Conservation (phyloP, 2,329 filamentous ascomycete species). For the Penicillium freii region DNA sequence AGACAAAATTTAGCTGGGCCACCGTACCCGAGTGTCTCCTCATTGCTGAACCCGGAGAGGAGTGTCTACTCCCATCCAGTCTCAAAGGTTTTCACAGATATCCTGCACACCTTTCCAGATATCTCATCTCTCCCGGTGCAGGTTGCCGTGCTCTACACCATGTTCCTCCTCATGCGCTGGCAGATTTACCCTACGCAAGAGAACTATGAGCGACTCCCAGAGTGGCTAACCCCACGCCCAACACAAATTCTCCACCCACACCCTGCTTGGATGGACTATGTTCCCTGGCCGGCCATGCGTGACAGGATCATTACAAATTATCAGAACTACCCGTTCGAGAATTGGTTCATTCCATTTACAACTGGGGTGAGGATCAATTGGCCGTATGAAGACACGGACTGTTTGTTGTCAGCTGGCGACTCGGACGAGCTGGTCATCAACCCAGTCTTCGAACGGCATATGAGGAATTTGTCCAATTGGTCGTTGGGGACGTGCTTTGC, state of each 20-base stretch:
- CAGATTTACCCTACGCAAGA: slow-evolving; percentile 74
- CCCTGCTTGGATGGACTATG: slow-evolving; percentile 77
- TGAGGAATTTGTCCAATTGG: slow-evolving; percentile 77
- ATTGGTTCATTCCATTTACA: slow-evolving; percentile 82
- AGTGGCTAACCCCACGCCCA: slow-evolving; percentile 66
- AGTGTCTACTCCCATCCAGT: slow-evolving; percentile 68
- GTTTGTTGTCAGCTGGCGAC: slow-evolving; percentile 56
- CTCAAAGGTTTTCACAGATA: slow-evolving; percentile 81
- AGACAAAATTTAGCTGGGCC: slow-evolving; percentile 69
- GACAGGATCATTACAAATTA: slow-evolving; percentile 60
- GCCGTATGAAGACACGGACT: slow-evolving; percentile 74
- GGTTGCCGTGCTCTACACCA: slow-evolving; percentile 76
- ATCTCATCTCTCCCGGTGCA: slow-evolving; percentile 76
- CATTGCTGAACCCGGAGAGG: slow-evolving; percentile 69
- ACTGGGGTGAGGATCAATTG: slow-evolving; percentile 75
- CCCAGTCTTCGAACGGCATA: slow-evolving; percentile 78
- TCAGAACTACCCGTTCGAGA: slow-evolving; percentile 65
- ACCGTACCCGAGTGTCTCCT: slow-evolving; percentile 74
- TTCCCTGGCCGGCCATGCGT: slow-evolving; percentile 77
- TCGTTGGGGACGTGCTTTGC: slow-evolving; percentile 69
- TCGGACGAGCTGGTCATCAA: slow-evolving; percentile 73
- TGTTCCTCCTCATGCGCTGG: slow-evolving; percentile 87
- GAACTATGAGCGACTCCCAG: slow-evolving; percentile 74
- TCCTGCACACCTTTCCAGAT: slow-evolving; percentile 78
- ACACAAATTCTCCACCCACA: slow-evolving; percentile 67